Evolutionary conservation across 2,329 filamentous ascomycete species (phyloP).

Genomic region (Corniculantispora saksenae): DNA sequence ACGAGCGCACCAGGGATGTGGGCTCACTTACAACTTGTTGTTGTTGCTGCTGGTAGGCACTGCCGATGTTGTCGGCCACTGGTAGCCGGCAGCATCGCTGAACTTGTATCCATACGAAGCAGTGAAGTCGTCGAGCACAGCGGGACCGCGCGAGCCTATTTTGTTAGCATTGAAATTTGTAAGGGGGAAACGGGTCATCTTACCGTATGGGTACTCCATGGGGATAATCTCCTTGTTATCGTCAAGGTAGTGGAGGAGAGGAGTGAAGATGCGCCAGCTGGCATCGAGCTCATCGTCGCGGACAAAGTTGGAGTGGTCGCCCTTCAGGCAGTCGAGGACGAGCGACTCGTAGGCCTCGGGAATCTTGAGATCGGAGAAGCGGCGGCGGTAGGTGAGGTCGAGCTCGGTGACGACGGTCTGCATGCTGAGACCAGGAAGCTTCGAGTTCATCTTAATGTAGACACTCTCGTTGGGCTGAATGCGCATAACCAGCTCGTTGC

Average conservation of each 20-base stretch:
- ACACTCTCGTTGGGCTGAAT: conserved; percentile 99
- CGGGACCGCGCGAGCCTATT: conserved; percentile 89
- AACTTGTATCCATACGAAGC: conserved; percentile 99
- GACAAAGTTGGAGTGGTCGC: conserved; percentile 99
- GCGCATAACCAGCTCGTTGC: conserved; percentile 98
- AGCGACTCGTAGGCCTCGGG: conserved; percentile 98
- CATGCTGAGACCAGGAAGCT: conserved; percentile 97
- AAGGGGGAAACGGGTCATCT: conserved; percentile 36
- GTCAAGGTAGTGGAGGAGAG: conserved; percentile 95
- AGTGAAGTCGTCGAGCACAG: conserved; percentile 96
- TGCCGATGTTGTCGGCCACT: conserved; percentile 82
- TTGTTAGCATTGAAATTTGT: conserved; percentile 24
- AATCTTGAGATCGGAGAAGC: conserved; percentile 99
- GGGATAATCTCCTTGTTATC: conserved; percentile 99
- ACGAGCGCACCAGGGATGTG: neutral
- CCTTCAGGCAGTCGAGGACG: conserved; percentile 96
- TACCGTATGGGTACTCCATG: conserved; percentile 99
- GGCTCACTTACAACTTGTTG: conserved; percentile 74
- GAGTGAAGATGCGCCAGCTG: conserved; percentile 98
- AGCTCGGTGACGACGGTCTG: conserved; percentile 98
- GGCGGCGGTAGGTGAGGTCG: conserved; percentile 94
- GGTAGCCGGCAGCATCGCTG: conserved; percentile 92
- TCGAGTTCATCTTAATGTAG: conserved; percentile 99
- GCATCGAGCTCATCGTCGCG: conserved; percentile 95
- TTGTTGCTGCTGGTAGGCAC: conserved; percentile 68